Conservation (phyloP, 2,329 filamentous ascomycete species). For the Verticillium klebahnii region DNA sequence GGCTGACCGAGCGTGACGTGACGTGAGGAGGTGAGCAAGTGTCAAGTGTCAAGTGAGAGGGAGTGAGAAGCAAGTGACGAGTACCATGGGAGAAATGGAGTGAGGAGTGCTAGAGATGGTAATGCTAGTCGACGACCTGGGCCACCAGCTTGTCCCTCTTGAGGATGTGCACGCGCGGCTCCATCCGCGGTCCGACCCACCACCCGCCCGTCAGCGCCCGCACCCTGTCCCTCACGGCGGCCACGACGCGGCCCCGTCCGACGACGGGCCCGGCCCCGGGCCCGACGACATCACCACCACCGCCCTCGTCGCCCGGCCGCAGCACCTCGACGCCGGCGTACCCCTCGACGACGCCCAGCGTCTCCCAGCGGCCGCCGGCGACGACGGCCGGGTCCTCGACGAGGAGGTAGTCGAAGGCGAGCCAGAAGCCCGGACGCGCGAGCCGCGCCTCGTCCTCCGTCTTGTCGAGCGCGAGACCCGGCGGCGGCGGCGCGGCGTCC, state of each 20-base stretch:
- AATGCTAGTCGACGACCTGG: not conserved
- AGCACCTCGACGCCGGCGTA: constrained; percentile 56
- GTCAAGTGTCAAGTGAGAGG: too few species aligned
- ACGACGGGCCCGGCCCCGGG: constrained; percentile 25
- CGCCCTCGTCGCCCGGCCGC: constrained; percentile 33
- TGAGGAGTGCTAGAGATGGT: too few species aligned
- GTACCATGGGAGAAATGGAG: too few species aligned
- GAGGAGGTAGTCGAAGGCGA: constrained; percentile 58
- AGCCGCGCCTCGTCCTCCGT: constrained; percentile 49
- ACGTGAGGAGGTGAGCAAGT: too few species aligned
- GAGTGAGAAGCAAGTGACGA: too few species aligned
- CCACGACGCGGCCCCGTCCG: constrained; percentile 39
- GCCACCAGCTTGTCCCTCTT: constrained; percentile 18
- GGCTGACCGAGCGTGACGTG: too few species aligned
- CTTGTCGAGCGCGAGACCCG: constrained; percentile 44
- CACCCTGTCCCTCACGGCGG: constrained; percentile 32
- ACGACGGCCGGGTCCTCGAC: constrained; percentile 45
- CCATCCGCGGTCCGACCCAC: constrained; percentile 62
- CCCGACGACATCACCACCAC: constrained; percentile 13
- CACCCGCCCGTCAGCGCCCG: constrained; percentile 51
- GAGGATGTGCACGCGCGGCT: constrained; percentile 48
- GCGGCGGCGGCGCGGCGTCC: constrained; percentile 12
- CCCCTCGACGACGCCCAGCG: constrained; percentile 51
- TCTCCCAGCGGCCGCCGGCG: constrained; percentile 48
- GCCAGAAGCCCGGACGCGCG: constrained; percentile 51